A percentile compares a stretch with the other conserved stretches of the same genome.
Evolutionary conservation across 306 rosid genomes (phyloP).

Genomic region (Ceratonia siliqua): DNA sequence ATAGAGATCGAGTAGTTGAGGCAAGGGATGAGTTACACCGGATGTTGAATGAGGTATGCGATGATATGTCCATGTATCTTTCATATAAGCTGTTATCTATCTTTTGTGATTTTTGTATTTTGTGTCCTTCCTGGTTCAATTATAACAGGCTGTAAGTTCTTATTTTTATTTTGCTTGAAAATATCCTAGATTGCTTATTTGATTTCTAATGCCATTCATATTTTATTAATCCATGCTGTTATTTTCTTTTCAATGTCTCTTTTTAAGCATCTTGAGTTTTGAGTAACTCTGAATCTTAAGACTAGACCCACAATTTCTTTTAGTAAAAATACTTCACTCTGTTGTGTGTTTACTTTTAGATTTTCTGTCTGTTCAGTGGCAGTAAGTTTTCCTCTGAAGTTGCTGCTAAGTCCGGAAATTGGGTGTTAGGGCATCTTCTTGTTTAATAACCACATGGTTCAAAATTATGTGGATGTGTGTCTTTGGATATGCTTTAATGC

Average conservation of each 20-base stretch:
- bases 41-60: conserved; percentile 91
- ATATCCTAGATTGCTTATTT: neutral
- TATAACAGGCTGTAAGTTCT: neutral
- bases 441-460: neutral
- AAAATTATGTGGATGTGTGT: neutral
- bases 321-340: neutral
- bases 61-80: neutral
- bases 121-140: neutral
- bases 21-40: conserved; percentile 99
- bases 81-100: conserved; percentile 1
- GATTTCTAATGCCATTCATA: neutral
- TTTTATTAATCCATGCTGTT: neutral
- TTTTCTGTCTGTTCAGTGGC: neutral
- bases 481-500: neutral
- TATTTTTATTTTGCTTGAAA: neutral
- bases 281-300: neutral
- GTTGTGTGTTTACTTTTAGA: neutral
- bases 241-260: neutral
- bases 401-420: neutral
- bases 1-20: conserved; percentile 91
- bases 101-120: conserved; percentile 5
- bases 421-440: neutral
- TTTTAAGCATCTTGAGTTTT: neutral
- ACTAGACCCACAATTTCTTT: neutral
- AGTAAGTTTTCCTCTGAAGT: neutral